Conservation (phyloP, 352 stramenopile genomes). For the Phytophthora pseudosyringae region DNA sequence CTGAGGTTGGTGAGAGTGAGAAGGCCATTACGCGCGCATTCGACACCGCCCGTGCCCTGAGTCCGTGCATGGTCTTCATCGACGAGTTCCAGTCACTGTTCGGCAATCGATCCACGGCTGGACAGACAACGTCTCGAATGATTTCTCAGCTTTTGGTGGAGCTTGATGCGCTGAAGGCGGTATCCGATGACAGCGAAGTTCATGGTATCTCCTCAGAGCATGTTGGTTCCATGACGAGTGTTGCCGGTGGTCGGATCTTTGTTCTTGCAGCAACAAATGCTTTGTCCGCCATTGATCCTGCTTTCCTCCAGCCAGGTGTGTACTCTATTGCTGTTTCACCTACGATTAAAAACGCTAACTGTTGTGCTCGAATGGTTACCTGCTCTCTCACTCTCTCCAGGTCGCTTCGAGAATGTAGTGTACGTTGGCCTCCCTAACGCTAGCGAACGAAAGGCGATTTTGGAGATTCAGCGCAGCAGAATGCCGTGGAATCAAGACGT, state of each 20-base stretch:
- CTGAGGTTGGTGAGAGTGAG: constrained; percentile 86
- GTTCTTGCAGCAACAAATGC: constrained; percentile 83
- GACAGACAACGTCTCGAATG: constrained; percentile 82
- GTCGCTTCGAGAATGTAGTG: constrained; percentile 86
- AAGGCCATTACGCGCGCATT: constrained; percentile 80
- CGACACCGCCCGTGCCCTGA: constrained; percentile 70
- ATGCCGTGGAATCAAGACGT: constrained; percentile 79
- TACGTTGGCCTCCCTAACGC: constrained; percentile 69
- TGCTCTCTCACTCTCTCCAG: constrained; percentile 30
- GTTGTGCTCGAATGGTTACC: not conserved
- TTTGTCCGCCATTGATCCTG: constrained; percentile 77
- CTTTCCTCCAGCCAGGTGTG: constrained; percentile 82
- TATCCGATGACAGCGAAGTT: constrained; percentile 51
- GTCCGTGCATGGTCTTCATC: constrained; percentile 89
- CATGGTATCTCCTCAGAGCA: constrained; percentile 11
- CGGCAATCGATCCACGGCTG: constrained; percentile 73
- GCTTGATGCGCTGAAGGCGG: constrained; percentile 72
- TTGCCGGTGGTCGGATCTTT: constrained; percentile 63
- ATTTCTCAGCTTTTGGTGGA: constrained; percentile 88
- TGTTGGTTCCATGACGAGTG: constrained; percentile 4
- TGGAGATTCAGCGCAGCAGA: constrained; percentile 64
- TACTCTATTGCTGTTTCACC: not conserved
- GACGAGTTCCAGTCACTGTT: constrained; percentile 91
- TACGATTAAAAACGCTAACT: not conserved
- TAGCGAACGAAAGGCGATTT: constrained; percentile 64